Percentiles rank a stretch among this genome's conserved stretches.
These are phyloP conservation scores for Citrus trifoliata DNA, from an alignment of 345 rosid genomes.

Conservation along the genomic window DNA sequence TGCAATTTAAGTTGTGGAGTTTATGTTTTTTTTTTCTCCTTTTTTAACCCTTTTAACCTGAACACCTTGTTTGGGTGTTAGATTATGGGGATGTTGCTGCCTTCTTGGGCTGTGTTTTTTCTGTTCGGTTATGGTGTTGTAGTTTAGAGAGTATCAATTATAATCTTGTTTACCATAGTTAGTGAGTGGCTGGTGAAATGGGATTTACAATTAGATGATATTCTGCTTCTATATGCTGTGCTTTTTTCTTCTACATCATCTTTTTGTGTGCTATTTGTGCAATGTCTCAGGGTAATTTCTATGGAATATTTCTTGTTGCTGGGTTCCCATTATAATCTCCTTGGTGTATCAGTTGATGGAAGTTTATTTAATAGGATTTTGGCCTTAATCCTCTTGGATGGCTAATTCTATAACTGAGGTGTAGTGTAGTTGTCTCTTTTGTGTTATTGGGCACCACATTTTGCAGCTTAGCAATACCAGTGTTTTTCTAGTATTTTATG, in stretches of 20 bases:
- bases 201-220: not conserved
- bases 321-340: not conserved
- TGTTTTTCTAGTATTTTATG: too few species aligned
- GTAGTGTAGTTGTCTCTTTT: too few species aligned
- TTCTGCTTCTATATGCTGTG: not conserved
- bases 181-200: not conserved
- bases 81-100: not conserved
- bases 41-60: constrained; percentile 5
- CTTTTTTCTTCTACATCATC: not conserved
- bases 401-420: too few species aligned
- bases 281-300: not conserved
- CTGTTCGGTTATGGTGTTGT: not conserved
- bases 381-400: too few species aligned
- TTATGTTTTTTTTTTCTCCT: not conserved
- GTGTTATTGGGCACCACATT: too few species aligned
- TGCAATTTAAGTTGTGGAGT: constrained; percentile 9
- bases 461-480: too few species aligned
- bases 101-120: not conserved
- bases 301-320: not conserved
- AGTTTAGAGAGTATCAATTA: not conserved
- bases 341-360: not conserved
- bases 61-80: constrained; percentile 30
- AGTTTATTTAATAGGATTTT: too few species aligned
- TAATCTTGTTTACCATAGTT: not conserved
- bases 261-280: not conserved